phyloP scores from a whole-genome alignment of 83 land plant genomes.

The Diphasiastrum complanatum region DNA sequence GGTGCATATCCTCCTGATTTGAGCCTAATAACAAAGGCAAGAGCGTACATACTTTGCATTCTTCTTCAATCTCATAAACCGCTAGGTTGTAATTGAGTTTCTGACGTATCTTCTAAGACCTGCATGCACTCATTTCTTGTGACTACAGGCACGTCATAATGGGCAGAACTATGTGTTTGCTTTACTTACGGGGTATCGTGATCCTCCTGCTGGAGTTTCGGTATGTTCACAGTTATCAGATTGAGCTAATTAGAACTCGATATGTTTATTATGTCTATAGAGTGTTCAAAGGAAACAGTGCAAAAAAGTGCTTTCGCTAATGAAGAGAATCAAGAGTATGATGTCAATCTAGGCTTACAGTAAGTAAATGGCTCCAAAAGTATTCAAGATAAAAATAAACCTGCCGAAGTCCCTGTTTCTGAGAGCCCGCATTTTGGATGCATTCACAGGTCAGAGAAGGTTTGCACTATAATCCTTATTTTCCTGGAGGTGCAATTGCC shows the following conservation, averaged over 20 bases:
- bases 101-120: not conserved
- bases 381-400: too few relatives aligned
- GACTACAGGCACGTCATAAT: constrained; percentile 83
- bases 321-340: too few relatives aligned
- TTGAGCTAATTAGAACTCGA: constrained; percentile 3
- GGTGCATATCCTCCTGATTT: constrained; percentile 99
- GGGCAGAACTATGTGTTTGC: constrained; percentile 96
- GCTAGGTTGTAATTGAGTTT: too few relatives aligned
- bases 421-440: not conserved
- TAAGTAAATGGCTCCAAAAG: too few relatives aligned
- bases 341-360: too few relatives aligned
- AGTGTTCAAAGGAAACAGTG: too few relatives aligned
- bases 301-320: too few relatives aligned
- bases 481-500: constrained; percentile 95
- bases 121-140: not conserved
- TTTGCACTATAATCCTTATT: constrained; percentile 91
- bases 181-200: constrained; percentile 92
- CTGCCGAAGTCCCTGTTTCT: too few relatives aligned
- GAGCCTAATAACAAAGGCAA: constrained; percentile 88
- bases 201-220: constrained; percentile 89
- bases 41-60: not conserved
- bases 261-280: constrained; percentile 5
- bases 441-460: constrained; percentile 66
- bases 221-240: constrained; percentile 20
- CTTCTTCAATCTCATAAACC: too few relatives aligned